Evolutionary conservation across 1,284 basidiomycete genomes (phyloP).

Genomic region (Trichosporon sp.): DNA sequence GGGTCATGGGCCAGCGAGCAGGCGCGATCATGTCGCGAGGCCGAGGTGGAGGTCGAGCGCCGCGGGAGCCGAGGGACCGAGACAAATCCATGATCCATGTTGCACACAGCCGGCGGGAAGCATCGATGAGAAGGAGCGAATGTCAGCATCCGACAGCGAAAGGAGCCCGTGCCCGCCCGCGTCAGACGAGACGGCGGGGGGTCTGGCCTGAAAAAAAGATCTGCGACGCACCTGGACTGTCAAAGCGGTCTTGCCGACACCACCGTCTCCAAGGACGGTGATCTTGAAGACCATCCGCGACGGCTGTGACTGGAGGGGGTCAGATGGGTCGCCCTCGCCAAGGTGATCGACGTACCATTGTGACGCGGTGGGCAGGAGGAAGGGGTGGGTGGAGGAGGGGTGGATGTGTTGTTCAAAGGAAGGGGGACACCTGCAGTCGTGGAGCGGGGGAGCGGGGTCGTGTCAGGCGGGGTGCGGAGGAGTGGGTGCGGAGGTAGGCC

Average conservation of each 20-base stretch:
- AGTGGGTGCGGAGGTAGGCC: background rate
- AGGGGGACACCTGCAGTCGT: background rate
- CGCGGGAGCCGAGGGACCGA: background rate
- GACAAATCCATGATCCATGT: background rate
- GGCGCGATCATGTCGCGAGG: background rate
- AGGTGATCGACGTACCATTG: background rate
- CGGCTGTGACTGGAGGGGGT: conserved; percentile 10
- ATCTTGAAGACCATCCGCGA: conserved; percentile 53
- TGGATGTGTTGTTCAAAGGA: background rate
- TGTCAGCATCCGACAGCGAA: background rate
- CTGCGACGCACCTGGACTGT: conserved; percentile 80
- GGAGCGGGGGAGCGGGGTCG: background rate
- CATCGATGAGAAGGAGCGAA: background rate
- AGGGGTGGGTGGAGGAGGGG: background rate
- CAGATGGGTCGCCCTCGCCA: background rate
- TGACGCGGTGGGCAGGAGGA: background rate
- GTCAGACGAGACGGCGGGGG: background rate
- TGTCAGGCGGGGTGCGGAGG: background rate
- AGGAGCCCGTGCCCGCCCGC: background rate
- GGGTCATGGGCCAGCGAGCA: no score
- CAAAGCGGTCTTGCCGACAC: conserved; percentile 94
- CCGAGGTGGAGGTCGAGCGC: background rate
- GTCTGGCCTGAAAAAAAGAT: background rate
- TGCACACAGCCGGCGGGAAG: background rate
- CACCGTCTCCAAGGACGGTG: conserved; percentile 93